A percentile compares a stretch with the other conserved stretches of the same genome.
These are phyloP conservation scores for Corchorus capsularis DNA, from an alignment of 345 rosid species.

Conservation along the genomic window DNA sequence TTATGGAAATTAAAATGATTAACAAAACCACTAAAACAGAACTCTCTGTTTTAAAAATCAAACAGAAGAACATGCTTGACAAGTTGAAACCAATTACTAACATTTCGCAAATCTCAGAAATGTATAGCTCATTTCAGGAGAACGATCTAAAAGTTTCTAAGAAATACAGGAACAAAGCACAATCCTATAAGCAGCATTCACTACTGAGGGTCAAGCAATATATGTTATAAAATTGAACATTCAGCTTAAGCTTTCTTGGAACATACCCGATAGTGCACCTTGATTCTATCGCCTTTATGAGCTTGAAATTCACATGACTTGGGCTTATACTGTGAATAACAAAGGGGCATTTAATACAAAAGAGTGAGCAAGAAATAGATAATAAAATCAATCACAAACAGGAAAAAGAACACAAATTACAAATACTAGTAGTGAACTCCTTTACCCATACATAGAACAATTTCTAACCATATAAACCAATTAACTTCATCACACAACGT, in stretches of 20 bases:
- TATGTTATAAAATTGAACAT: not conserved
- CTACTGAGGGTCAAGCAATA: not conserved
- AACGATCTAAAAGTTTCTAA: not conserved
- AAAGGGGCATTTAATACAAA: not conserved
- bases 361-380: not conserved
- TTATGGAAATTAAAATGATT: not conserved
- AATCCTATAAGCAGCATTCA: not conserved
- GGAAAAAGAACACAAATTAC: not conserved
- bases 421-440: not conserved
- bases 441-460: not conserved
- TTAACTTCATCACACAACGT: not conserved
- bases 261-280: conserved; percentile 89
- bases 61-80: not conserved
- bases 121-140: not conserved
- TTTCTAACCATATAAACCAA: not conserved
- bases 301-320: conserved; percentile 77
- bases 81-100: conserved; percentile 3
- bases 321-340: conserved; percentile 61
- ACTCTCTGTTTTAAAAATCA: not conserved
- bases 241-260: conserved; percentile 10
- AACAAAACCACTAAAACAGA: not conserved
- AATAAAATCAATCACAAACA: conserved; percentile 4
- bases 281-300: conserved; percentile 87
- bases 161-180: not conserved
- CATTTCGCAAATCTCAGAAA: not conserved